Evolutionary conservation across 2,329 filamentous ascomycete genomes (phyloP).

Genomic region (Claviceps sp.): DNA sequence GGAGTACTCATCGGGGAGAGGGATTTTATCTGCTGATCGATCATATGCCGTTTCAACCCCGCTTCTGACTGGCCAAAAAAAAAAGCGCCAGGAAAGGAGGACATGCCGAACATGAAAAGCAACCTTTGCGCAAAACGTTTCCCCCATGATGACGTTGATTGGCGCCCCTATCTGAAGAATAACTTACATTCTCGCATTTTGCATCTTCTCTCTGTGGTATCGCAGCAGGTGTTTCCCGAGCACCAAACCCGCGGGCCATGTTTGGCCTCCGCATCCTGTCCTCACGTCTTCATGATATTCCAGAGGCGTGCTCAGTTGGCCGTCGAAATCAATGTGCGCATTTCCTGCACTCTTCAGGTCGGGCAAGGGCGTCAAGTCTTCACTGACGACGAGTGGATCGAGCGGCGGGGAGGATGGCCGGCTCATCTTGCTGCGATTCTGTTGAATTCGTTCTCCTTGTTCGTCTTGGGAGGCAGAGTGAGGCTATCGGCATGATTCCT

Average conservation of each 20-base stretch:
- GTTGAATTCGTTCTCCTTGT: neutral
- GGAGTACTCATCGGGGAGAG: too few relatives aligned
- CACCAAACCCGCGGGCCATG: constrained; percentile 90
- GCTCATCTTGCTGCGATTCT: constrained; percentile 9
- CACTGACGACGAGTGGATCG: constrained; percentile 36
- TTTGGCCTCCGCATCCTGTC: constrained; percentile 80
- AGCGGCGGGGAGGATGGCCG: constrained; percentile 34
- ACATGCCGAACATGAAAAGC: neutral
- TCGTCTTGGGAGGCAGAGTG: neutral
- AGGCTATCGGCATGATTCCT: neutral
- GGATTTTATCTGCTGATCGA: neutral
- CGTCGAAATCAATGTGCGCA: constrained; percentile 51
- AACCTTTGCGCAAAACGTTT: too few relatives aligned
- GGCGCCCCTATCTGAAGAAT: too few relatives aligned
- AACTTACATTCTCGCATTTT: constrained; percentile 59
- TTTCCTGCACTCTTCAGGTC: constrained; percentile 41
- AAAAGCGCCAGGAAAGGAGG: neutral
- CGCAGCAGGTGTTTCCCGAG: constrained; percentile 76
- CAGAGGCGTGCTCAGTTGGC: constrained; percentile 56
- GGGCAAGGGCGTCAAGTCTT: constrained; percentile 46
- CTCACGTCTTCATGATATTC: constrained; percentile 73
- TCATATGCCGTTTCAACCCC: neutral
- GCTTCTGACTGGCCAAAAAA: neutral
- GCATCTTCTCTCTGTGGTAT: constrained; percentile 50
- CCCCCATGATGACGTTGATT: too few relatives aligned